Conservation (phyloP, 192 early-diverging fungal genomes). For the Entomortierella parvispora region DNA sequence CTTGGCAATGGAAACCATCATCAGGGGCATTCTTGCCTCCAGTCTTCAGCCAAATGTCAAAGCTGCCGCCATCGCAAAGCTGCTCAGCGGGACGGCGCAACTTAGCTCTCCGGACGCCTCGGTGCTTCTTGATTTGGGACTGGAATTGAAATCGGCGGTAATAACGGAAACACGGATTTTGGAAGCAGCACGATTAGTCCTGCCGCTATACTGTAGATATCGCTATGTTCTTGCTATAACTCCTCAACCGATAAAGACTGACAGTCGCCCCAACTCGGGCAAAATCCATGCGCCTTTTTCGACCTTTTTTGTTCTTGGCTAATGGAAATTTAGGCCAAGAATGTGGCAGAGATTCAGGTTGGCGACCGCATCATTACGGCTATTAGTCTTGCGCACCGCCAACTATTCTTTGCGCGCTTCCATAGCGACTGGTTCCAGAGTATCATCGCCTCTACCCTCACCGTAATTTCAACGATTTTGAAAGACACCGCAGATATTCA, state of each 20-base stretch:
- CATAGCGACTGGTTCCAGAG: conserved; percentile 19
- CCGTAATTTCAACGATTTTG: neutral
- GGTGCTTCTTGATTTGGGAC: conserved; percentile 18
- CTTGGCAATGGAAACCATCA: conserved; percentile 34
- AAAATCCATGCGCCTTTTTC: no score
- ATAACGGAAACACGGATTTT: neutral
- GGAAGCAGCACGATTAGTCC: no score
- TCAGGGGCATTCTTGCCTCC: conserved; percentile 23
- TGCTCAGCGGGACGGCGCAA: conserved; percentile 5
- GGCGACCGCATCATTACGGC: conserved; percentile 29
- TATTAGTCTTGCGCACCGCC: conserved; percentile 15
- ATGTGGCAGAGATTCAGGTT: conserved; percentile 4
- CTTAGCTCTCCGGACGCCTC: conserved; percentile 20
- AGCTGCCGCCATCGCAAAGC: conserved; percentile 5
- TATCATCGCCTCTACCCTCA: neutral
- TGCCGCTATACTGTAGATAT: no score
- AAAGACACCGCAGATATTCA: no score
- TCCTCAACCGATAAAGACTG: no score
- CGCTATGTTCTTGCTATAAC: no score
- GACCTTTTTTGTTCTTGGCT: no score
- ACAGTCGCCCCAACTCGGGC: no score
- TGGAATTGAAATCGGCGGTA: conserved; percentile 25
- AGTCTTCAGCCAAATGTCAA: conserved; percentile 23
- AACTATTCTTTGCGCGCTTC: conserved; percentile 22
- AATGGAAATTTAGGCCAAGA: conserved; percentile 7